Base-by-base conservation (phyloP, 2,329 filamentous ascomycete genomes). In the Xylaria sp. region DNA sequence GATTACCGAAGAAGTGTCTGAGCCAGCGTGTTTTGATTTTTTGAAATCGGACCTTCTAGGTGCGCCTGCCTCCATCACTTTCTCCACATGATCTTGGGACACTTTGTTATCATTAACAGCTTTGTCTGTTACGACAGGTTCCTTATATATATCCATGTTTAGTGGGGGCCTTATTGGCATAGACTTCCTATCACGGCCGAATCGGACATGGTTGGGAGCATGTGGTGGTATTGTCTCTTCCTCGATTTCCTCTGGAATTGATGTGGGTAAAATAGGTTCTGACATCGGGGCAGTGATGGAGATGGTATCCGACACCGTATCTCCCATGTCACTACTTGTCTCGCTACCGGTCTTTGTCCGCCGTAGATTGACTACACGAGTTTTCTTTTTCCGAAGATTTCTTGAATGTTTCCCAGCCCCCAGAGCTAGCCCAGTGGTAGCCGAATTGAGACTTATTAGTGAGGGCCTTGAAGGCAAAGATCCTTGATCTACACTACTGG, bases 321-420 rank as follows among this genome's bases (percentile, higher is more conserved):
- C 83, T 21, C 81, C 80, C 10, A 80, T 80, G 11, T 85, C 85
- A 37, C 82, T 85, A 27, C 80, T 75, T 38, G 79, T 79, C 25
- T 82, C 81, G 29, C 73, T 75, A 60, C 83, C 82, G 3, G 81
- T 79, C 69, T 84, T 85, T 64, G 85, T 81, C 63, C 84, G 87
- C n/a, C 92, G 85, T 13, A 96, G 80, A 71, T 96, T 92, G 62
- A 96, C 90, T 13, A 96, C 88, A 19, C 92, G 84, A 60, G 87
- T 92, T 84, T 94, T 96, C 81, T 91, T 91, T 79, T 91, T 94
- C 55, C 90, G 86, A 33, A 86, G 83, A 21, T 83, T 81, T 63
- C 90, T 85, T 43, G 83, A 79, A 67, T 83, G 78, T 48, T 85
- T 80, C 54, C 83, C 83, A 3, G 85, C 81, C 19, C 88, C 87